Evolutionary conservation across 495 filamentous ascomycete species (phyloP).

Genomic region (Hypoxylon fuscum): DNA sequence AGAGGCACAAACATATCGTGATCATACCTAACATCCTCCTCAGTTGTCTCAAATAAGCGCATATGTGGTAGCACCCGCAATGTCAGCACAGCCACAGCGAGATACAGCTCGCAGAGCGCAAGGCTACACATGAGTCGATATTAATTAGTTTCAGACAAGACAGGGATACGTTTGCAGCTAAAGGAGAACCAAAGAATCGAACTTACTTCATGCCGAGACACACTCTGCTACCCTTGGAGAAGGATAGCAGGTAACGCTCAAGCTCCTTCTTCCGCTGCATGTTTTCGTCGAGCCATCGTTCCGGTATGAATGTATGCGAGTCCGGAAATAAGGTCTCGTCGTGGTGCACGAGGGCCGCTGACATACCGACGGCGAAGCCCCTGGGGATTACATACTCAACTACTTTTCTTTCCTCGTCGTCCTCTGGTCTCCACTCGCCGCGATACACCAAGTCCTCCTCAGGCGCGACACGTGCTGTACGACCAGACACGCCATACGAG

Average conservation of each 20-base stretch:
- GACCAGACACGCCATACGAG: constrained; percentile 47
- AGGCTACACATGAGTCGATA: constrained; percentile 29
- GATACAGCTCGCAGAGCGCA: constrained; percentile 46
- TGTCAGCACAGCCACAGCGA: constrained; percentile 32
- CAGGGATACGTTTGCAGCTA: too few species aligned
- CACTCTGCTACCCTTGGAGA: constrained; percentile 38
- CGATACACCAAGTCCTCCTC: constrained; percentile 46
- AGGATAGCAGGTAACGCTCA: constrained; percentile 36
- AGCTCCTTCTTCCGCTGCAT: constrained; percentile 13
- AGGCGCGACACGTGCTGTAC: constrained; percentile 36
- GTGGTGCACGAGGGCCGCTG: constrained; percentile 50
- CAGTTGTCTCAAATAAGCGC: constrained; percentile 39
- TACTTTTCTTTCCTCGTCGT: neutral
- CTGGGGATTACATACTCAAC: constrained; percentile 30
- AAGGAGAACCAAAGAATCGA: neutral
- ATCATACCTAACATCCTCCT: constrained; percentile 35
- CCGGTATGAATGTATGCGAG: constrained; percentile 52
- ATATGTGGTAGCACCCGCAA: constrained; percentile 40
- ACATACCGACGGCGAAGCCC: constrained; percentile 55
- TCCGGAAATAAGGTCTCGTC: constrained; percentile 56
- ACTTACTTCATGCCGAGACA: constrained; percentile 45
- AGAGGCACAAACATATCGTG: constrained; percentile 30
- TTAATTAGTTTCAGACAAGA: constrained; percentile 11
- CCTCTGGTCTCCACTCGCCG: constrained; percentile 13
- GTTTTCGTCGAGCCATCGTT: constrained; percentile 52